A percentile compares a stretch with the other conserved stretches of the same genome.
These are phyloP conservation scores for Microascus cirrosus DNA, from an alignment of 2,329 filamentous ascomycete species.

Conservation along the genomic window DNA sequence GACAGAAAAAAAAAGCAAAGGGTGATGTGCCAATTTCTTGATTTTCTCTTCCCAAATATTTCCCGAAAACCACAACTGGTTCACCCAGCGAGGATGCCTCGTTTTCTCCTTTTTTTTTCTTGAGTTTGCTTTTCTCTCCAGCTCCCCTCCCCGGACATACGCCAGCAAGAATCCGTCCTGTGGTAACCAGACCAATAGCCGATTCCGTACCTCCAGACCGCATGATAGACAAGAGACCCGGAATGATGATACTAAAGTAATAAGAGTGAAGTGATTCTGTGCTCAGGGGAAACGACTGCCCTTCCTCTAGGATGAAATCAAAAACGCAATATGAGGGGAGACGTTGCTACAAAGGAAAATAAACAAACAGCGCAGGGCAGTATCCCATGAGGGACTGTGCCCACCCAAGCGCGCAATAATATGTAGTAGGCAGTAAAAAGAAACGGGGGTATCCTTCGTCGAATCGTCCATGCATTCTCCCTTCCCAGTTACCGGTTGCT, in stretches of 20 bases:
- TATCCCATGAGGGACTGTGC: background rate
- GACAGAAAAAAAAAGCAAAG: background rate
- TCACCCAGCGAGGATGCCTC: background rate
- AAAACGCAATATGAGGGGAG: background rate
- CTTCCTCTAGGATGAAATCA: background rate
- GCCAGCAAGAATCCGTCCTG: slow-evolving; percentile 8
- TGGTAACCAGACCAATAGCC: slow-evolving; percentile 10
- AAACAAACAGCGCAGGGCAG: background rate
- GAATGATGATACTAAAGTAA: background rate
- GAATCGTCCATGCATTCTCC: slow-evolving; percentile 32
- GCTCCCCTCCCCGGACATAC: background rate
- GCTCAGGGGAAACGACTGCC: background rate
- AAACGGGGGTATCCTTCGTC: slow-evolving; percentile 29
- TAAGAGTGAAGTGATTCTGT: background rate
- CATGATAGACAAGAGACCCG: background rate
- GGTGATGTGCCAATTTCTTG: background rate
- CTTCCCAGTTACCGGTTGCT: slow-evolving; percentile 12
- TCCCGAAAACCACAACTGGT: background rate
- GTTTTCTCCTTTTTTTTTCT: background rate
- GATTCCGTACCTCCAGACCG: slow-evolving; percentile 1
- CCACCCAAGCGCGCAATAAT: background rate
- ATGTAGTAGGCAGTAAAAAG: slow-evolving; percentile 4
- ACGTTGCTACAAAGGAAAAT: background rate
- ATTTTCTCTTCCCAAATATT: background rate
- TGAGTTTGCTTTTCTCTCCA: background rate